Base-by-base conservation (phyloP, 1,139 yeast genomes). In the Kodamaea ohmeri region DNA sequence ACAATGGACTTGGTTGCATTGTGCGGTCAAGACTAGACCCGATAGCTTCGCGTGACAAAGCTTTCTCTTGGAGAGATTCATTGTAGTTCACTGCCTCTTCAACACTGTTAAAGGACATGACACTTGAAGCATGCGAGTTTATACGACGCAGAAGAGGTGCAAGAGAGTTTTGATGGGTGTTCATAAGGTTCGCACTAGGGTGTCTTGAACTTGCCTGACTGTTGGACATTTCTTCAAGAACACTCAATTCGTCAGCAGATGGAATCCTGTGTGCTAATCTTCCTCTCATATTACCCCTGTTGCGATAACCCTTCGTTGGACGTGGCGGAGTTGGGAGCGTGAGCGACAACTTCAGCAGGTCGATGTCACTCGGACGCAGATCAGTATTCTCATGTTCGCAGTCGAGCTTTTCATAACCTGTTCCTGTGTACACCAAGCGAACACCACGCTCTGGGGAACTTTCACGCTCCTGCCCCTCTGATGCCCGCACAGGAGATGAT, bases 191-290 rank as follows among this genome's bases (percentile, higher is more conserved):
- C 2, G 58, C 36, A 42, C 69, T 67, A 6, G 69, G 52, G 11
- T 43, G 44, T 45, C 72, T 53, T 4, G 71, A 63, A 37, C 59
- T 53, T 9, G 52, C 56, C 20, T 51, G 56, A 31, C 51, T 49
- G 36, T 53, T 53, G 9, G 72, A 60, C 27, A 55, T 61, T 43
- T 71, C 76, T 46, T 70, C 74, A 25, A 71, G 70, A 12, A 68
- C 60, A 49, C 76, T 71, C 40, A 71, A 58, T 34, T 64, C 72
- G 45, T 68, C 73, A 2, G 44, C 44, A 3, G 47, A 40, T 37
- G 52, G 37, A 11, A 47, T 36, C 17, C 48, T 52, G 9, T 27
- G 19, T 6, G 20, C 30, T n/a, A 15, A 16, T 27, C 20, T 27
- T 27, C 30, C 30, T 4, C 30, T 15, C 17, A 11, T 14, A 11